These are phyloP conservation scores for Sugiyamaella chiloensis DNA, from an alignment of 805 yeast genomes.

Conservation along the genomic window DNA sequence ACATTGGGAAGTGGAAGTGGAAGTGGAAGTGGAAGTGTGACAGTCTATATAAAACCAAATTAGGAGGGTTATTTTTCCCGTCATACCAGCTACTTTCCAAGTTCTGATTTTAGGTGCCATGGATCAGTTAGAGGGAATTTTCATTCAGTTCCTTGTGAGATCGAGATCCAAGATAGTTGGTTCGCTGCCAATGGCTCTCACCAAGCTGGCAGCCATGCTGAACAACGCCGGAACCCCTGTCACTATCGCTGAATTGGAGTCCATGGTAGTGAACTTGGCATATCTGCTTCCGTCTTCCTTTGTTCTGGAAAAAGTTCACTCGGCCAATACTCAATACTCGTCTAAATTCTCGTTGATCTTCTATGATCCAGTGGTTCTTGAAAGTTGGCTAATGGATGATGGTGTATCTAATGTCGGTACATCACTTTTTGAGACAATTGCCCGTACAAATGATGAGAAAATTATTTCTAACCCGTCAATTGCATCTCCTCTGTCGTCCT, in stretches of 20 bases:
- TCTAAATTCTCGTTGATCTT: constrained; percentile 7
- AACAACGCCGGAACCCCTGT: constrained; percentile 1
- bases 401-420: not conserved
- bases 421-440: not conserved
- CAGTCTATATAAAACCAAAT: too few species aligned
- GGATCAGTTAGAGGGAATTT: constrained; percentile 8
- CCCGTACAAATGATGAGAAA: too few species aligned
- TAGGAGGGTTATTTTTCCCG: too few species aligned
- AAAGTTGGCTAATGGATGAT: constrained; percentile 6
- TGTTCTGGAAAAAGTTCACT: constrained; percentile 1
- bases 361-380: constrained; percentile 11
- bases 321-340: not conserved
- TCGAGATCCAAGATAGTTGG: not conserved
- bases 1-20: too few species aligned
- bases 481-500: not conserved
- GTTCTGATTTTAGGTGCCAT: too few species aligned
- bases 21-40: too few species aligned
- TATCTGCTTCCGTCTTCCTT: constrained; percentile 4
- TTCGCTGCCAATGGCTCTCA: constrained; percentile 8
- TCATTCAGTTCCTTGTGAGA: constrained; percentile 12
- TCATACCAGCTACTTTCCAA: too few species aligned
- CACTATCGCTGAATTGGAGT: constrained; percentile 1
- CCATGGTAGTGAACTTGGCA: not conserved
- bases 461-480: too few species aligned
- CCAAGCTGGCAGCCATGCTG: not conserved